A percentile compares a stretch with the other conserved stretches of the same genome.
These are phyloP conservation scores for Glycine soja DNA, from an alignment of 306 rosid species.

Conservation along the genomic window DNA sequence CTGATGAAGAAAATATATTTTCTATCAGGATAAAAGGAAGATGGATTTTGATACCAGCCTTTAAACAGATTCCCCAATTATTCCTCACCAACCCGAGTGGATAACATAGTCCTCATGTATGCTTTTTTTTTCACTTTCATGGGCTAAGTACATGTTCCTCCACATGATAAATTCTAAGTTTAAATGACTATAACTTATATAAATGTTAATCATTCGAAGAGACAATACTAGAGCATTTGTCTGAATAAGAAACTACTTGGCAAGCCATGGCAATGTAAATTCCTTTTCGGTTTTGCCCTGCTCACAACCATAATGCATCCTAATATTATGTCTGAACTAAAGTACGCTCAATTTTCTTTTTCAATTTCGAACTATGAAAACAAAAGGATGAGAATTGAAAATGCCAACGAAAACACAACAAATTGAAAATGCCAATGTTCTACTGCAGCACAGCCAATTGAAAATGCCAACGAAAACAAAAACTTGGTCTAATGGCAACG, in stretches of 20 bases:
- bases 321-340: background rate
- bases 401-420: no score
- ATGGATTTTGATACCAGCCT: background rate
- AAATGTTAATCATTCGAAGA: no score
- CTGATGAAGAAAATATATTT: slow-evolving; percentile 24
- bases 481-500: no score
- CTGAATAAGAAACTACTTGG: no score
- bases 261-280: background rate
- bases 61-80: slow-evolving; percentile 1
- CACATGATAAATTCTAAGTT: no score
- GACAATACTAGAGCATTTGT: no score
- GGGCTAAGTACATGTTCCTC: background rate
- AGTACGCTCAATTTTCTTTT: background rate
- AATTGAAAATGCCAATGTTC: no score
- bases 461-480: no score
- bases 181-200: no score
- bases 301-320: background rate
- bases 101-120: background rate
- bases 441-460: no score
- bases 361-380: background rate
- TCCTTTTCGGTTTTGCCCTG: background rate
- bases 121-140: background rate
- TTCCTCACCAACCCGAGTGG: background rate
- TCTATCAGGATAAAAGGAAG: background rate
- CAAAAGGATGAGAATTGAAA: no score